Evolutionary conservation across 2,329 filamentous ascomycete genomes (phyloP), one percentile per base, ranked within the genome.

Genomic region (Penicillium polonicum): DNA sequence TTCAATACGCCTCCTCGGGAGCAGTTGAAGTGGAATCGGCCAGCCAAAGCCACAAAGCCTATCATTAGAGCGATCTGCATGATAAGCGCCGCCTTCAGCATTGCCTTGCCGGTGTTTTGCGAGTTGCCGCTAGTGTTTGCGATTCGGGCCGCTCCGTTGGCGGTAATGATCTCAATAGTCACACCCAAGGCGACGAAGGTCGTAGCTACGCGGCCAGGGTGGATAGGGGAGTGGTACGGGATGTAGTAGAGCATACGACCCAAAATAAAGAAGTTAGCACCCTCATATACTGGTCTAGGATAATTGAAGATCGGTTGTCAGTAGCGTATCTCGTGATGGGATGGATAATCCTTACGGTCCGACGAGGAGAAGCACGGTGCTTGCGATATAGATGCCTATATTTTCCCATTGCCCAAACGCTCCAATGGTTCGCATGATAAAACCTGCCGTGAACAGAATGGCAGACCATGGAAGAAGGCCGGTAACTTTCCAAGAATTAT

Each of bases 181-280:
- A 33, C 12, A 33, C 31, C 31, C 12, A 33, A 33, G 12, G 31
- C 31, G 31, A 33, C 31, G 12, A 33, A 33, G 31, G 31, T 33
- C 12, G 31, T 33, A 33, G 31, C 12, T 33, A 33, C 31, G 31
- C 31, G 31, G 12, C 31, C 31, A 33, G 31, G 31, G 31, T 33
- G 31, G 31, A 33, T 33, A 12, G 31, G 31, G 12, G 31, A 33
- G 31, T 33, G 31, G 31, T 33, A 33, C 12, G 31, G 31, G 31
- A 33, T 33, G 31, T 33, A 33, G 31, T 33, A 33, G 12, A 33
- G 31, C 5, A 83, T 77, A 29, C 80, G 77, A 17, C 75, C 78
- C 0, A 85, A 74, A 55, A 83, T 82, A 36, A 82, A 74, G 64
- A 82, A 84, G 54, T 82, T 83, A 52, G 74, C 73, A 8, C 70